A percentile compares a stretch with the other conserved stretches of the same genome.
These are phyloP conservation scores for Monilinia polystroma DNA, from an alignment of 2,329 filamentous ascomycete species.

Conservation along the genomic window DNA sequence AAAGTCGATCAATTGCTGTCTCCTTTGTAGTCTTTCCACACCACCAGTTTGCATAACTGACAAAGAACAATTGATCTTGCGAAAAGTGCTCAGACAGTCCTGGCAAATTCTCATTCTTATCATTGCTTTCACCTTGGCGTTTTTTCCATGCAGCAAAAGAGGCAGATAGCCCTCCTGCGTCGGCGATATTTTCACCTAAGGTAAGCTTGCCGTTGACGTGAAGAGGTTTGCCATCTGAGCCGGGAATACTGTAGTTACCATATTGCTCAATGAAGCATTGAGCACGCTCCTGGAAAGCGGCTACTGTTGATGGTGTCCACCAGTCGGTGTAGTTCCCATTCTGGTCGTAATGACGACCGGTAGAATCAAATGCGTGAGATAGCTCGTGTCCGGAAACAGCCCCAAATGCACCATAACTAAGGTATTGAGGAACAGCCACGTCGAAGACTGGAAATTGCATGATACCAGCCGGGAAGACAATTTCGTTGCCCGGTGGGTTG, in stretches of 20 bases:
- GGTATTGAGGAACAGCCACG: conserved; percentile 59
- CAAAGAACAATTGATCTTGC: conserved; percentile 69
- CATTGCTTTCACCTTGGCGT: conserved; percentile 48
- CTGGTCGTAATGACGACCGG: conserved; percentile 62
- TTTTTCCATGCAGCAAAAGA: conserved; percentile 66
- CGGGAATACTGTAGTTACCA: conserved; percentile 56
- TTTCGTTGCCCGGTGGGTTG: conserved; percentile 58
- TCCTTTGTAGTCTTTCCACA: conserved; percentile 64
- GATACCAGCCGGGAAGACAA: conserved; percentile 67
- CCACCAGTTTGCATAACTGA: conserved; percentile 64
- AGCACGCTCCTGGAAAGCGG: conserved; percentile 57
- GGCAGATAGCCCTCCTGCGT: conserved; percentile 64
- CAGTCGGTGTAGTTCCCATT: conserved; percentile 64
- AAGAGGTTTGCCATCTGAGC: conserved; percentile 54
- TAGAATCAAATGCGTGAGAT: conserved; percentile 68
- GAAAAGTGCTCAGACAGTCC: conserved; percentile 58
- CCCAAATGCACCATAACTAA: conserved; percentile 69
- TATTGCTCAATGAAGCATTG: conserved; percentile 71
- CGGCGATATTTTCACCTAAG: conserved; percentile 69
- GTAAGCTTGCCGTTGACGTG: conserved; percentile 64
- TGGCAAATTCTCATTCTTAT: conserved; percentile 53
- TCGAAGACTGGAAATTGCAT: conserved; percentile 69
- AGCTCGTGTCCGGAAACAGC: conserved; percentile 67
- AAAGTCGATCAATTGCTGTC: conserved; percentile 55
- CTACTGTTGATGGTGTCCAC: conserved; percentile 62